phyloP scores from a whole-genome alignment of 192 early-diverging fungal species.

The Mortierella antarctica region DNA sequence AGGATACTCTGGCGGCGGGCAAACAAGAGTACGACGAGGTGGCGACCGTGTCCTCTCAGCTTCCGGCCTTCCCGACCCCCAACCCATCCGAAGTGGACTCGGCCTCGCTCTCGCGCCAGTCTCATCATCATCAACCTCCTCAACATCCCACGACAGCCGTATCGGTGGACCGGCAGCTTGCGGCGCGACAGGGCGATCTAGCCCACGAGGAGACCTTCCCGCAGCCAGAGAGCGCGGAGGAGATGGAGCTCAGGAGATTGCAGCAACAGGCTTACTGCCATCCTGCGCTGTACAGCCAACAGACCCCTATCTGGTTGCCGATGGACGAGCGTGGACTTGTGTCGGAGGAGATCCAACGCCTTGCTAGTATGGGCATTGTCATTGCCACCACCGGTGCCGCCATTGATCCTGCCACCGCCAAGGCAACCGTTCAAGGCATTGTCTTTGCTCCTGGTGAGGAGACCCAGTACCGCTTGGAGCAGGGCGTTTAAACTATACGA shows the following conservation, averaged over 20 bases:
- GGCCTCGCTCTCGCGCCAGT: slow-evolving; percentile 1
- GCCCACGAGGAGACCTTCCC: not conserved
- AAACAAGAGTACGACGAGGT: slow-evolving; percentile 43
- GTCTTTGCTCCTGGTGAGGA: slow-evolving; percentile 49
- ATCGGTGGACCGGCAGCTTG: not conserved
- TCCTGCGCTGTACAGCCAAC: slow-evolving; percentile 25
- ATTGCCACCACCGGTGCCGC: slow-evolving; percentile 33
- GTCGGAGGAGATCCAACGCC: slow-evolving; percentile 9
- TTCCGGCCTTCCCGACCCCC: slow-evolving; percentile 39
- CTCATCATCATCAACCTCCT: not conserved
- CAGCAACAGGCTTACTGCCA: slow-evolving; percentile 50
- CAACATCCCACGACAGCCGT: not conserved
- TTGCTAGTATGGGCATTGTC: slow-evolving; percentile 12
- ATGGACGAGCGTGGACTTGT: slow-evolving; percentile 33
- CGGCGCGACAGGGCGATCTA: not conserved
- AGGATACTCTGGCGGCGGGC: not conserved
- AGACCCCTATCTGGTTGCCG: slow-evolving; percentile 43
- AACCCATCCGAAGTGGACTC: slow-evolving; percentile 30
- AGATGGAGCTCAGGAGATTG: slow-evolving; percentile 12
- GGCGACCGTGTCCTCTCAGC: slow-evolving; percentile 27
- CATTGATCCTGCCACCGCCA: slow-evolving; percentile 29
- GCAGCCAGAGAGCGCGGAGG: not conserved
- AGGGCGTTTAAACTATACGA: slow-evolving; percentile 16
- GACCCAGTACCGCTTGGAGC: slow-evolving; percentile 35
- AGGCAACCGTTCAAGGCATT: slow-evolving; percentile 29